Evolutionary conservation across 176 grass and related monocot species (phyloP).

Genomic region (Oryza australiensis): DNA sequence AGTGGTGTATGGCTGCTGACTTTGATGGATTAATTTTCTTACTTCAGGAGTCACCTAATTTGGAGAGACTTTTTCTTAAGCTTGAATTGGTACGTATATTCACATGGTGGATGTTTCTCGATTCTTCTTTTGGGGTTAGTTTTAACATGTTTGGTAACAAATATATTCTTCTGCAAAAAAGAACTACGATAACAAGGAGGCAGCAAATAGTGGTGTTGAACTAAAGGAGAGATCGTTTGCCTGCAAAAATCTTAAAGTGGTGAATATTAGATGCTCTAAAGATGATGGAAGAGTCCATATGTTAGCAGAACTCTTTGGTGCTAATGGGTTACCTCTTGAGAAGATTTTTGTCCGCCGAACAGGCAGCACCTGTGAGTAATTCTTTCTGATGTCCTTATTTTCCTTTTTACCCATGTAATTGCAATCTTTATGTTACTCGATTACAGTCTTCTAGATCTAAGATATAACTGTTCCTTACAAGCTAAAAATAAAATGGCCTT

Average conservation of each 20-base stretch:
- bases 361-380: slow-evolving; percentile 10
- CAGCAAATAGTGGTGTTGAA: not conserved
- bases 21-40: slow-evolving; percentile 26
- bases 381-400: not conserved
- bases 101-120: not conserved
- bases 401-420: not conserved
- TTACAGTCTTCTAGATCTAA: not conserved
- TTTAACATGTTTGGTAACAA: no score
- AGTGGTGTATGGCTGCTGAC: slow-evolving; percentile 27
- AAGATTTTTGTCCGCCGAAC: slow-evolving; percentile 7
- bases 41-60: slow-evolving; percentile 27
- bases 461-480: no score
- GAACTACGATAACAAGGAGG: not conserved
- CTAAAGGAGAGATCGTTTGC: slow-evolving; percentile 5
- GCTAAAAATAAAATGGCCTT: no score
- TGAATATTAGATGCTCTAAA: slow-evolving; percentile 30
- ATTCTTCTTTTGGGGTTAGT: no score
- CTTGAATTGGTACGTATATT: slow-evolving; percentile 22
- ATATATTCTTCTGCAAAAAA: not conserved
- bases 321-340: slow-evolving; percentile 17
- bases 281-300: slow-evolving; percentile 1
- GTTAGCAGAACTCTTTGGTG: slow-evolving; percentile 16
- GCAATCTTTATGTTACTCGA: not conserved
- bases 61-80: slow-evolving; percentile 29
- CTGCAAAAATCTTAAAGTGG: slow-evolving; percentile 18